Conservation (phyloP, 2,329 filamentous ascomycete genomes). For the Aspergillus cejpii region DNA sequence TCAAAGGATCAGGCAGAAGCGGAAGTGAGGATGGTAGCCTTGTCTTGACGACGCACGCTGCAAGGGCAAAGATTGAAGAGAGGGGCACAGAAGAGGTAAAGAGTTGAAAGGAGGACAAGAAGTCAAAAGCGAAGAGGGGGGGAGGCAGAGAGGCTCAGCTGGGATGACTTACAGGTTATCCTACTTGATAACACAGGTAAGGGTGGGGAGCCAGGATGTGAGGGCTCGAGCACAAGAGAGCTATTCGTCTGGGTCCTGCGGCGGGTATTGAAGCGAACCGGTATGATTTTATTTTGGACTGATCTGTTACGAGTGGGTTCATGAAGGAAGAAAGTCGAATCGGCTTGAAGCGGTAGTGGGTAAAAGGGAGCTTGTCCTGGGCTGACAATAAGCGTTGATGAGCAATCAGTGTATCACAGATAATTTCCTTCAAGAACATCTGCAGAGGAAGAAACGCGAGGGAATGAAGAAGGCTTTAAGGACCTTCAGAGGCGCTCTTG, state of each 20-base stretch:
- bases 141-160: background rate
- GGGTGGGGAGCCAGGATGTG: background rate
- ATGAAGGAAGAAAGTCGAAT: constrained; percentile 2
- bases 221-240: background rate
- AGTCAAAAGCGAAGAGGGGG: background rate
- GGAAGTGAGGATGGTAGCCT: background rate
- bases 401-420: background rate
- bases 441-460: constrained; percentile 21
- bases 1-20: background rate
- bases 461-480: constrained; percentile 32
- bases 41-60: background rate
- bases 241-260: background rate
- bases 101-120: background rate
- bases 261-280: background rate
- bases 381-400: background rate
- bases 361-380: background rate
- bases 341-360: constrained; percentile 4
- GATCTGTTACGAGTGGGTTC: constrained; percentile 14
- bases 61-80: background rate
- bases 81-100: background rate
- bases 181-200: background rate
- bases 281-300: background rate
- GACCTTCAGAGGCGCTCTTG: constrained; percentile 28
- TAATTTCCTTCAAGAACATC: constrained; percentile 7
- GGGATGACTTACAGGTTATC: background rate